These are phyloP conservation scores for Tricholoma terreum DNA, from an alignment of 768 basidiomycete genomes.

Conservation along the genomic window DNA sequence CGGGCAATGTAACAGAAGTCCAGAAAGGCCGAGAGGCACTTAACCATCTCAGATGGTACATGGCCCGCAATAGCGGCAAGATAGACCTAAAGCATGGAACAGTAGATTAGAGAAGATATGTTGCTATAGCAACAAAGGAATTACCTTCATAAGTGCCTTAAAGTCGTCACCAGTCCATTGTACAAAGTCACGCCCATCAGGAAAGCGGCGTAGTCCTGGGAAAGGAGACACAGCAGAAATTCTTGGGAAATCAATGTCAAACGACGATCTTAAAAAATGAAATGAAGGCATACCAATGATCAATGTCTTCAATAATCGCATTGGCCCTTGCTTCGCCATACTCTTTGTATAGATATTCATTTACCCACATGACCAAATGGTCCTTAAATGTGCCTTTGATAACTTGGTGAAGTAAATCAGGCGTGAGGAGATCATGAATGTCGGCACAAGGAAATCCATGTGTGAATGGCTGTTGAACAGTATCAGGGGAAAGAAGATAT, in stretches of 20 bases:
- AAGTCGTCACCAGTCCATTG: conserved; percentile 34
- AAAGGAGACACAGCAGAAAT: conserved; percentile 17
- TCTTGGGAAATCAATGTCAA: conserved; percentile 16
- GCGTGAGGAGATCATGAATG: too few species aligned
- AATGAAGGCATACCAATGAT: conserved; percentile 27
- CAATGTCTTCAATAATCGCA: conserved; percentile 31
- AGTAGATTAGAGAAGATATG: too few species aligned
- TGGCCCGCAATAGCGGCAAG: conserved; percentile 17
- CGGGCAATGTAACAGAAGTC: conserved; percentile 15
- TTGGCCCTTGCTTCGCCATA: conserved; percentile 12
- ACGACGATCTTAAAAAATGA: too few species aligned
- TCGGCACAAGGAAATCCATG: conserved; percentile 12
- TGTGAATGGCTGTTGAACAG: conserved; percentile 9
- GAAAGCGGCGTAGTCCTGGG: conserved; percentile 13
- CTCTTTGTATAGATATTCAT: conserved; percentile 17
- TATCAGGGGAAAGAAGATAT: too few species aligned
- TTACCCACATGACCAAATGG: conserved; percentile 13
- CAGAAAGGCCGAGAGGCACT: conserved; percentile 15
- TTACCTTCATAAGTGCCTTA: conserved; percentile 32
- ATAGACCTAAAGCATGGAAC: conserved; percentile 26
- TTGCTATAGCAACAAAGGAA: neutral
- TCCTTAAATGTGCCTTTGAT: too few species aligned
- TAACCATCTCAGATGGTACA: conserved; percentile 1
- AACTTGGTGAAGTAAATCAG: conserved; percentile 27
- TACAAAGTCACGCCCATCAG: conserved; percentile 22